Conservation (phyloP, 208 protist species). For the Vickermania spadyakhi region DNA sequence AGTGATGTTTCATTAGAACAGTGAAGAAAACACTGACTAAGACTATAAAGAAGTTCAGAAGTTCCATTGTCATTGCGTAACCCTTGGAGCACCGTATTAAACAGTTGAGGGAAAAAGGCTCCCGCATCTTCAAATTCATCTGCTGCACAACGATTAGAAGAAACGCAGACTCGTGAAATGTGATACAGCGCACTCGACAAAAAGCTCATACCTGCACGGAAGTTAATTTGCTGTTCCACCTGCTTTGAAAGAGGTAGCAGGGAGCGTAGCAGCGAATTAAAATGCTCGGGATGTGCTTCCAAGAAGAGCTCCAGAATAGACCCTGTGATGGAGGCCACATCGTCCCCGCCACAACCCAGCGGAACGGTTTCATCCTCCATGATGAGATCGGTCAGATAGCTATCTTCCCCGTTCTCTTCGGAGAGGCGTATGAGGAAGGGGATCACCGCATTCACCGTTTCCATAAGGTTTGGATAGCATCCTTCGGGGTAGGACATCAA, state of each 20-base stretch:
- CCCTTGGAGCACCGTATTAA: neutral
- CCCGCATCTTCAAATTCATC: neutral
- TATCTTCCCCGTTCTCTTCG: slow-evolving; percentile 1
- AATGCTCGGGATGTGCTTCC: slow-evolving; percentile 12
- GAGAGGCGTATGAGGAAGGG: neutral
- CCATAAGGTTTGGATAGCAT: slow-evolving; percentile 10
- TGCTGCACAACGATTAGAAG: neutral
- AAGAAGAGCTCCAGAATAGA: slow-evolving; percentile 45
- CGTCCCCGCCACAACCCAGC: slow-evolving; percentile 45
- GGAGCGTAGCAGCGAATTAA: neutral
- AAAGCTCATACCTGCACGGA: neutral
- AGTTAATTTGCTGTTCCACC: neutral
- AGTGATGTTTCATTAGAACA: neutral
- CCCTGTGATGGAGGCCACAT: slow-evolving; percentile 20
- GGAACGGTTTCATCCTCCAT: slow-evolving; percentile 47
- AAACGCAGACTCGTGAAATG: neutral
- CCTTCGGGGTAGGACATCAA: neutral
- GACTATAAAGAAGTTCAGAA: neutral
- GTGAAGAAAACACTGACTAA: neutral
- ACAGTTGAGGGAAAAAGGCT: neutral
- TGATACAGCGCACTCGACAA: neutral
- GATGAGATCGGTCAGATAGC: slow-evolving; percentile 19
- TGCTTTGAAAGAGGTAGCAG: neutral
- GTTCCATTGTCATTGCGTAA: neutral
- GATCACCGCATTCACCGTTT: slow-evolving; percentile 37